Base-by-base conservation (phyloP, 2,329 filamentous ascomycete genomes). In the Cordyceps cateniannulata region DNA sequence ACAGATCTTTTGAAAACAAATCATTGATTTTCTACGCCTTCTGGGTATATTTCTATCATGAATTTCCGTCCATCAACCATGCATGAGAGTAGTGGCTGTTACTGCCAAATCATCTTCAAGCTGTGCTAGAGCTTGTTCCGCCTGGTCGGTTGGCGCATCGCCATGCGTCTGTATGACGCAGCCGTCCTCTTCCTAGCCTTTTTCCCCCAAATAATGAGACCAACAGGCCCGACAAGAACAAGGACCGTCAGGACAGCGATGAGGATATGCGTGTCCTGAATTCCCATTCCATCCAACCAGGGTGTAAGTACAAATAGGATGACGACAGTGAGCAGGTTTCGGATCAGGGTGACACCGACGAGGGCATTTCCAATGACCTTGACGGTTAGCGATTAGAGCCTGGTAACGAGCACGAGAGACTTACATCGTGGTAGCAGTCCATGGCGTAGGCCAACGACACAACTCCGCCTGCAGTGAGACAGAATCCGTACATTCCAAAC, bases 381-480 rank as follows among this genome's bases (percentile, higher is more conserved):
- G 12, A 20, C 0, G 10, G 20, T 62, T 52, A 62, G 49, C 9
- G 25, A 38, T 8, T 14, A 9, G 3, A 42, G 24, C 4, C 1
- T 10, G 5, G 2, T n/a, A 14, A n/a, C 14, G 35, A 47, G 20
- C 3, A 5, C 10, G 14, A 32, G 25, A 25, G n/a, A 64, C 63
- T 60, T 65, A 75, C 73, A 59, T 74, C 71, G 51, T 68, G 66
- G 45, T 76, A 76, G 18, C 70, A 69, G 42, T 75, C 73, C 54
- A 72, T 73, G 1, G 71, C 64, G 24, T 73, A 66, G 0, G 72
- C 71, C n/a, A 75, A 64, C 8, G 67, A 65, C 12, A 70, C 69
- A 25, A 75, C 71, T 47, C 69, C 67, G 24, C 71, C 71, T 38
- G 71, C 67, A 3, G 73, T 72, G 0, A 77, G 65, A 0, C 73